Evolutionary conservation across 352 stramenopile genomes (phyloP), one percentile per base, ranked within the genome.

Genomic region (Phytophthora idaei): DNA sequence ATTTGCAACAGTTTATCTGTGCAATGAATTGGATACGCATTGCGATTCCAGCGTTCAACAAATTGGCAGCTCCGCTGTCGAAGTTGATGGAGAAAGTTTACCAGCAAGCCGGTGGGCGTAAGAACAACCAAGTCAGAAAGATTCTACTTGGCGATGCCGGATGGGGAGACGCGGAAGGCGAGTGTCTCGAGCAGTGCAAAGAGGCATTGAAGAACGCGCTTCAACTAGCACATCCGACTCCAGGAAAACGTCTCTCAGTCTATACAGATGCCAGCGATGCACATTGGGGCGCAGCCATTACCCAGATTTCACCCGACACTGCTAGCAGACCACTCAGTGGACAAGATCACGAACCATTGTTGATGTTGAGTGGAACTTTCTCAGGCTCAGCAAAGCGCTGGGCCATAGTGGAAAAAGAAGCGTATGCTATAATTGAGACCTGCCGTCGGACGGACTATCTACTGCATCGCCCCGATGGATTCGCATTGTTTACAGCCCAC

Each of bases 41-140:
- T 65, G 65, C 55, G 9, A 28, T 74, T 1, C 66, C 57, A 14
- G 62, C 50, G 4, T 69, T 56, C 29, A 65, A 56, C 28, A 63
- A 63, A 21, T 29, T 69, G 9, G 55, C 60, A 31, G 25, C 41
- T 4, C 44, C 48, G 6, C 15, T 60, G 2, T 12, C 39, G 7
- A 47, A 31, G 3, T 32, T 54, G 1, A 60, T 70, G 50, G 60
- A 74, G 39, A 48, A 55, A 7, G 60, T 60, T 1, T 61, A n/a
- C n/a, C n/a, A n/a, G n/a, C n/a, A n/a, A n/a, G n/a, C n/a, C 5
- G 42, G 10, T 7, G 42, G 44, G 10, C 41, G 29, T 3, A 29
- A 31, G 5, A 67, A 67, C 45, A 61, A 34, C 29, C 17, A 34
- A 34, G 29, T 34, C 29, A 34, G 29, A 7, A 7, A 34, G 29